Evolutionary conservation across 495 filamentous ascomycete genomes (phyloP), one percentile per base, ranked within the genome.

Genomic region (Chaetomidium leptoderma): DNA sequence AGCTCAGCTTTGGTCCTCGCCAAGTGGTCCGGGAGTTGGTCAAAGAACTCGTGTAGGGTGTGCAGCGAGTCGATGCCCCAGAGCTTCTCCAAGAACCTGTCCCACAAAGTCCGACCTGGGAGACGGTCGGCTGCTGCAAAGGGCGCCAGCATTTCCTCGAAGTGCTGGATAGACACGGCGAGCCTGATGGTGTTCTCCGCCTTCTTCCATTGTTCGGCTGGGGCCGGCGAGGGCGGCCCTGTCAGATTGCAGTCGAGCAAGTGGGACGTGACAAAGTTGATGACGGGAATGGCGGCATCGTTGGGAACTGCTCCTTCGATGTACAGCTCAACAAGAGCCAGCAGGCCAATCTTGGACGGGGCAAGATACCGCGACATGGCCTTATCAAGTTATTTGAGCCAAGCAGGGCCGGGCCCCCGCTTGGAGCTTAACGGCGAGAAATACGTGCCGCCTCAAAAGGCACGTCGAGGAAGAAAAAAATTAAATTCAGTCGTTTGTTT

Each of bases 21-120:
- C 23, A 91, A 69, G 13, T 88, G 70, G 56, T 66, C 70, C 3
- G 78, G 76, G 42, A 84, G 76, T 14, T 76, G 69, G 33, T 78
- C 77, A 65, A 92, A 88, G 71, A 95, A 90, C 9, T 76, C 74
- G 67, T 88, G 85, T 16, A 96, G 72, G 0, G 84, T 84, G 74
- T 95, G 83, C 16, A 92, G 78, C 39, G 83, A 91, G 66, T 93
- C 83, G 39, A 97, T 82, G 1, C 78, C 78, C 92, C 93, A 98
- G 33, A 97, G 70, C 61, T 87, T 90, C 53, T 85, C 82, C 7
- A 96, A 76, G 50, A 96, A 86, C 17, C 88, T 67, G 71, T 97
- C 92, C 86, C 91, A 93, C 13, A 96, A 69, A 19, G 81, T 85
- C 30, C 88, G 83, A 13, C 92, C 92, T 4, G 90, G 89, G 3